A percentile compares a stretch with the other conserved stretches of the same genome.
Conservation (phyloP, 768 basidiomycete genomes). For the Panus rudis region DNA sequence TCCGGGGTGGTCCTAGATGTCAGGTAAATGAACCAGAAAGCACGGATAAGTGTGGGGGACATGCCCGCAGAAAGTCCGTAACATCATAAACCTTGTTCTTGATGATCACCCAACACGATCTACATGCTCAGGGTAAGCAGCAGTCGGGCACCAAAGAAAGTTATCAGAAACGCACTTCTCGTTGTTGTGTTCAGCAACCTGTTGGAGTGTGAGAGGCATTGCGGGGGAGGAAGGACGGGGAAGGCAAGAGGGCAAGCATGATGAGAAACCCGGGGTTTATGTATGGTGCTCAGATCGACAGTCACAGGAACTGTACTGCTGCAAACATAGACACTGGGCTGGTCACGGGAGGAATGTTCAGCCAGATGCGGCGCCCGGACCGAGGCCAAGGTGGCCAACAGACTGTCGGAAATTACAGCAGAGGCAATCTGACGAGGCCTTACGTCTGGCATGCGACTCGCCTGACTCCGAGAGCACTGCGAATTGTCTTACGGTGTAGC, state of each 20-base stretch:
- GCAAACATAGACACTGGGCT: too few species aligned
- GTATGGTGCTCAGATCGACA: too few species aligned
- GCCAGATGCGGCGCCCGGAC: too few species aligned
- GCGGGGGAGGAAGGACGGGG: conserved; percentile 5
- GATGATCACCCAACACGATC: conserved; percentile 84
- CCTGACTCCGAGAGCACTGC: too few species aligned
- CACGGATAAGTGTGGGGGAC: conserved; percentile 8
- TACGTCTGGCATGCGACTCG: too few species aligned
- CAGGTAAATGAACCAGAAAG: not conserved
- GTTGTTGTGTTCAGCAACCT: conserved; percentile 57
- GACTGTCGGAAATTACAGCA: too few species aligned
- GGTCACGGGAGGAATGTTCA: too few species aligned
- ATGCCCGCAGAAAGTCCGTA: conserved; percentile 65
- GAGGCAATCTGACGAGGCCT: too few species aligned
- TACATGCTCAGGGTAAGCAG: conserved; percentile 18
- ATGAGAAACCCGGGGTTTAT: not conserved
- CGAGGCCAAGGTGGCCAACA: too few species aligned
- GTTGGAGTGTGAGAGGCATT: conserved; percentile 36
- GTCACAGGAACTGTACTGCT: too few species aligned
- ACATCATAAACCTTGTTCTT: conserved; percentile 79
- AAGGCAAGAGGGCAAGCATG: not conserved
- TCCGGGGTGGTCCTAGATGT: conserved; percentile 64
- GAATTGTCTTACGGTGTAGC: too few species aligned
- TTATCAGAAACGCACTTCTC: conserved; percentile 30
- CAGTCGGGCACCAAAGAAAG: not conserved